phyloP scores from a whole-genome alignment of 257 asterid species.

The Salvia rosmarinus region DNA sequence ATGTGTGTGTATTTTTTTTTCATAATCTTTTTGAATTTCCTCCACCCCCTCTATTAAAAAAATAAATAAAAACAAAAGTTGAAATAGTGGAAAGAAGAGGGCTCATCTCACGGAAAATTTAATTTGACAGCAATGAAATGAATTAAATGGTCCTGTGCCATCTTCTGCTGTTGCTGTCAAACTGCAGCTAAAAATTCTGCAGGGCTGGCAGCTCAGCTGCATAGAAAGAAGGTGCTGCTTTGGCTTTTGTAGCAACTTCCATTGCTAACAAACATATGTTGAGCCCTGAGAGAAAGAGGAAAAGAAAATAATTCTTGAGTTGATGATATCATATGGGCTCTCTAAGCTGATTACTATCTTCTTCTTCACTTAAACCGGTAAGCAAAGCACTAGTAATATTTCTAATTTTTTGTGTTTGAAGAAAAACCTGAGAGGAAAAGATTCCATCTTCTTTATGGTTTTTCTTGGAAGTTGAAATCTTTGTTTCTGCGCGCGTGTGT shows the following conservation, averaged over 20 bases:
- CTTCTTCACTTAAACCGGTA: constrained; percentile 42
- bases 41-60: background rate
- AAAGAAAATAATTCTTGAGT: background rate
- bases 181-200: constrained; percentile 51
- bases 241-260: constrained; percentile 52
- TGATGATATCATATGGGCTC: constrained; percentile 9
- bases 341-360: constrained; percentile 9
- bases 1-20: background rate
- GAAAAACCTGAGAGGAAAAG: too few relatives aligned
- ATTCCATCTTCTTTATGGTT: constrained; percentile 26
- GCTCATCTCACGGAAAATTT: background rate
- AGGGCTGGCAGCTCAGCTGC: constrained; percentile 46
- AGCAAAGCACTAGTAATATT: constrained; percentile 14
- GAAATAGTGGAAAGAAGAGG: constrained; percentile 7
- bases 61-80: constrained; percentile 15
- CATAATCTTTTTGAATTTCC: background rate
- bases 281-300: constrained; percentile 20
- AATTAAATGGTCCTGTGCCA: constrained; percentile 46
- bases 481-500: constrained; percentile 25
- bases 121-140: constrained; percentile 39
- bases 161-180: constrained; percentile 56
- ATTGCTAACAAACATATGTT: constrained; percentile 37
- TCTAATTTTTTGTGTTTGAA: constrained; percentile 22
- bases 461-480: constrained; percentile 29
- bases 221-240: constrained; percentile 51